Evolutionary conservation across 2,329 filamentous ascomycete genomes (phyloP), one percentile per base, ranked within the genome.

Genomic region (Penicillium sp.): DNA sequence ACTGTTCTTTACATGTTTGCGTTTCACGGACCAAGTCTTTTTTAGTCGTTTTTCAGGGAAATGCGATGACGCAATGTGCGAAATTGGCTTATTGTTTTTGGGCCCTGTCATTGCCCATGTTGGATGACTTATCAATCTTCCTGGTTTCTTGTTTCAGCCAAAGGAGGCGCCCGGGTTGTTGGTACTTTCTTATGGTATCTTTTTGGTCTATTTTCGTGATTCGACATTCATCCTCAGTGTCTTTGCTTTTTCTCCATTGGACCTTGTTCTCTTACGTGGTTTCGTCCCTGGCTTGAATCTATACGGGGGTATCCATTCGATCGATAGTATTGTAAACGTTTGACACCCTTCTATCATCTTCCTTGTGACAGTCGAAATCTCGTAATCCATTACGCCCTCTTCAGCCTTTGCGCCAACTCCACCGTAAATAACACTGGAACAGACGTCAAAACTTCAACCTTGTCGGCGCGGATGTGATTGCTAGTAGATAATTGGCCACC

Each of bases 401-500:
- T 79, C 53, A 81, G 71, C 59, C 71, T 71, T 38, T 65, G 65
- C 25, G 76, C 79, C 62, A 92, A 75, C 63, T 91, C 89, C 71
- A 93, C 84, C 1, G 91, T 93, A 74, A 94, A 93, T 37, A 94
- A 71, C 3, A 93, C 87, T 57, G 87, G 84, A 65, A 81, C 84
- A 35, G 82, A 84, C 26, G 88, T 88, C 71, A 84, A 78, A 38
- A 94, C 79, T 65, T 85, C 82, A 25, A 93, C 84, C 59, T 71
- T 72, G 4, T 86, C 82, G 53, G 83, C 81, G 4, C 84, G 85
- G 28, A 93, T 85, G 70, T 92, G 89, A 76, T 95, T 95, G 76
- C 91, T 95, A 59, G 91, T 94, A 73, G 90, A 93, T 61, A 94
- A 72, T 66, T 84, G 83, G 0, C 87, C 88, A 7, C 90, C 90